A percentile compares a stretch with the other conserved stretches of the same genome.
Evolutionary conservation across 202 grass and related monocot genomes (phyloP).

Genomic region (Miscanthus sacchariflorus): DNA sequence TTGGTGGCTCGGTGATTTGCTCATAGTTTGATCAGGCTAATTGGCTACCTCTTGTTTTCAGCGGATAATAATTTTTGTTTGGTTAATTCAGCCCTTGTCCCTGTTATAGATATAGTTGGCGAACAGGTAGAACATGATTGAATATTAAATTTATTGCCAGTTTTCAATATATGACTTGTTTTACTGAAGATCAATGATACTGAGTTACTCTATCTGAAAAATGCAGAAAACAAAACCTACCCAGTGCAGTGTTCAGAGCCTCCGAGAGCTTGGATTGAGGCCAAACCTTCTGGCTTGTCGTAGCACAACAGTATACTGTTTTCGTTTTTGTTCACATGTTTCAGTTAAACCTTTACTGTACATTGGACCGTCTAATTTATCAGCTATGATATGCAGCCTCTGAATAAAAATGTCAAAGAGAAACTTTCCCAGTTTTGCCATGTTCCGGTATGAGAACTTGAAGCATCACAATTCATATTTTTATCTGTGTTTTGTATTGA

Average conservation of each 20-base stretch:
- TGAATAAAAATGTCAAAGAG: constrained; percentile 76
- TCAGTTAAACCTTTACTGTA: neutral
- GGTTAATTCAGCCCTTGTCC: constrained; percentile 80
- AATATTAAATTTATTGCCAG: neutral
- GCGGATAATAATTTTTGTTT: constrained; percentile 59
- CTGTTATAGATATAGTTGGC: constrained; percentile 77
- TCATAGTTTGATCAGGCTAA: neutral
- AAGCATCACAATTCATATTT: constrained; percentile 4
- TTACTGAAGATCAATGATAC: constrained; percentile 4
- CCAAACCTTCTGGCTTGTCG: constrained; percentile 81
- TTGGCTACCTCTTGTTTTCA: constrained; percentile 5
- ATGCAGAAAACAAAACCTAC: constrained; percentile 91
- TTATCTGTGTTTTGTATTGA: constrained; percentile 39
- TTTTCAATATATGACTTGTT: neutral
- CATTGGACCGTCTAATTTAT: neutral
- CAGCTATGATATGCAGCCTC: constrained; percentile 31
- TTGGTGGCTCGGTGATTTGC: neutral
- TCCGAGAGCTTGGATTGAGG: constrained; percentile 72
- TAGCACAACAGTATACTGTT: constrained; percentile 39
- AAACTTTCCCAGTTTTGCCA: constrained; percentile 81
- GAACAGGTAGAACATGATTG: constrained; percentile 64
- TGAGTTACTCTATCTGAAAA: neutral
- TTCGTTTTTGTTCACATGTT: neutral
- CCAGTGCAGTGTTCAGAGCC: constrained; percentile 63
- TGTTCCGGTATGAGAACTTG: constrained; percentile 58